Percentiles rank a stretch among this genome's conserved stretches.
Evolutionary conservation across 2,329 filamentous ascomycete species (phyloP).

Genomic region (Pyricularia grisea): DNA sequence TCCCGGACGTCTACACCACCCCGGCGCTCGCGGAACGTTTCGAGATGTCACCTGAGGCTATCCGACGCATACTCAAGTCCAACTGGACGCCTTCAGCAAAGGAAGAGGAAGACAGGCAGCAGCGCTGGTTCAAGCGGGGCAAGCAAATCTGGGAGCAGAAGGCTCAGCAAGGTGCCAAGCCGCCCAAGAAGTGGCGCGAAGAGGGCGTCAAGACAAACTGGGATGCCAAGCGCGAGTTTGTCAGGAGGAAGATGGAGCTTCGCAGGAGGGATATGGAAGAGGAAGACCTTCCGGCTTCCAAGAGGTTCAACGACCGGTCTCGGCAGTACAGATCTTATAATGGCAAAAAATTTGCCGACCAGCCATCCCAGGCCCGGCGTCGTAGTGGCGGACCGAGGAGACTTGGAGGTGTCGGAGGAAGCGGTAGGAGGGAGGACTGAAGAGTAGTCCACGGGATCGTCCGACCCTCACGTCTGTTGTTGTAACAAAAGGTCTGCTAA

Average conservation of each 20-base stretch:
- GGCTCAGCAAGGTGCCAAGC: slow-evolving; percentile 52
- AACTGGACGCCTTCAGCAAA: slow-evolving; percentile 58
- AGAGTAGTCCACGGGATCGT: neutral
- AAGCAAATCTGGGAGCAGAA: slow-evolving; percentile 49
- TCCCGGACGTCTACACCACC: slow-evolving; percentile 70
- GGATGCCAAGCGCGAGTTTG: neutral
- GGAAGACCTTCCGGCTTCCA: neutral
- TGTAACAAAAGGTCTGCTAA: neutral
- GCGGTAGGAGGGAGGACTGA: neutral
- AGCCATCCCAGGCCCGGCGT: neutral
- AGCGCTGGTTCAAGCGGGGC: slow-evolving; percentile 53
- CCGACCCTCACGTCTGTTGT: neutral
- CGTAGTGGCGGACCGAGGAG: neutral
- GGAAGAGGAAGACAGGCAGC: slow-evolving; percentile 47
- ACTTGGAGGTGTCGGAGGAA: neutral
- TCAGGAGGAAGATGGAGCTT: neutral
- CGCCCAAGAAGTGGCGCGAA: slow-evolving; percentile 48
- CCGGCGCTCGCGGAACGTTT: slow-evolving; percentile 67
- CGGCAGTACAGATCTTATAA: neutral
- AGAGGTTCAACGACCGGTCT: neutral
- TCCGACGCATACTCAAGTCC: slow-evolving; percentile 75
- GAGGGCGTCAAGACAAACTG: slow-evolving; percentile 27
- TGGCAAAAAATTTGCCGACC: neutral
- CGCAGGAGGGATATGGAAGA: neutral
- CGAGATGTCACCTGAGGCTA: slow-evolving; percentile 76